Conservation (phyloP, 139 green algal genomes). For the Diplosphaera chodatii region DNA sequence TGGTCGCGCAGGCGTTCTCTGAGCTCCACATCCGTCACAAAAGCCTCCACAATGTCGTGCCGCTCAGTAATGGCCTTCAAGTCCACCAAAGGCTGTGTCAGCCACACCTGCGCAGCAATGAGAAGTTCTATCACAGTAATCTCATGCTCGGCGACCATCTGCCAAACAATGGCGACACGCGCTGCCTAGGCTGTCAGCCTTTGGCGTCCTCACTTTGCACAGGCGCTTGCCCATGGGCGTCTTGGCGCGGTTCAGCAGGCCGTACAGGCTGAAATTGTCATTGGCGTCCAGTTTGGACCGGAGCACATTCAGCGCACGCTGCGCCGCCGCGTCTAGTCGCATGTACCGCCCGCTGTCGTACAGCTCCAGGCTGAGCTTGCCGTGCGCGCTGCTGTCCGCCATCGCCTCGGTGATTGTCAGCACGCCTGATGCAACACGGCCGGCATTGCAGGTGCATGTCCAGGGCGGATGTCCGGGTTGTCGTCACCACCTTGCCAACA, state of each 20-base stretch:
- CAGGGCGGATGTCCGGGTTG: too few species aligned
- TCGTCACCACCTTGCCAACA: too few species aligned
- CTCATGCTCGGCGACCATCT: too few species aligned
- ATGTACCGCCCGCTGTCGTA: constrained; percentile 65
- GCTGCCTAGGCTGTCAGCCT: too few species aligned
- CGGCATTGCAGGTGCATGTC: too few species aligned
- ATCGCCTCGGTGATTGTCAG: constrained; percentile 60
- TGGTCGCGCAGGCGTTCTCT: constrained; percentile 60
- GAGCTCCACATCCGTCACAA: constrained; percentile 63
- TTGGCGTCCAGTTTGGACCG: constrained; percentile 53
- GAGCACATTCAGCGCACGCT: constrained; percentile 90
- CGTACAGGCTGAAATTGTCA: constrained; percentile 75
- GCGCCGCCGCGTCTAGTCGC: constrained; percentile 43
- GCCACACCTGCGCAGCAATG: constrained; percentile 87
- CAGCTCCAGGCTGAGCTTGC: constrained; percentile 59
- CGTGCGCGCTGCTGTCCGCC: constrained; percentile 38
- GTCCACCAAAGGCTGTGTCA: constrained; percentile 90
- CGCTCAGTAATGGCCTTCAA: constrained; percentile 57
- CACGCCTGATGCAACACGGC: too few species aligned
- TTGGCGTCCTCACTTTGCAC: constrained; percentile 76
- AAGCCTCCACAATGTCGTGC: constrained; percentile 79
- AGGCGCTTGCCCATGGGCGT: constrained; percentile 92
- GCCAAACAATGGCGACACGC: too few species aligned
- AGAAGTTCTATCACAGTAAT: too few species aligned
- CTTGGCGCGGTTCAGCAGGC: constrained; percentile 78